These are phyloP conservation scores for Aegilops tauschii DNA, from an alignment of 176 grass and related monocot genomes.

Conservation along the genomic window DNA sequence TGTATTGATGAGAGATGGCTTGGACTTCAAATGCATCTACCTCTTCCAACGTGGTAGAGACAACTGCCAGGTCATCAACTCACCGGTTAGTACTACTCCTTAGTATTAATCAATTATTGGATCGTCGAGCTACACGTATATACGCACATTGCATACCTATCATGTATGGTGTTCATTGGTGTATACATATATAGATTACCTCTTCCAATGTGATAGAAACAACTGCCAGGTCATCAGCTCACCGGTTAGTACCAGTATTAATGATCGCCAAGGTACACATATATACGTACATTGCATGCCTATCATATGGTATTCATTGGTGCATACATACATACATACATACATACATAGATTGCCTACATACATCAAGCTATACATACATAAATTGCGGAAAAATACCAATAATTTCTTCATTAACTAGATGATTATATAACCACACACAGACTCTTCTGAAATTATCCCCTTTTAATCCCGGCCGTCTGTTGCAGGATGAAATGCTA, in stretches of 20 bases:
- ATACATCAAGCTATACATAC: too few relatives aligned
- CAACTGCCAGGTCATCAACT: background rate
- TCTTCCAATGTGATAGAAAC: background rate
- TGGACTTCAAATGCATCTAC: constrained; percentile 20
- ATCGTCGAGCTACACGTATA: background rate
- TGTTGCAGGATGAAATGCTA: background rate
- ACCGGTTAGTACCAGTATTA: background rate
- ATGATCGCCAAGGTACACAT: background rate
- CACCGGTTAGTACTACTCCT: background rate
- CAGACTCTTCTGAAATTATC: background rate
- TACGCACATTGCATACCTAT: background rate
- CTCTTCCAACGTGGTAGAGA: constrained; percentile 12
- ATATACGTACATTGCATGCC: background rate
- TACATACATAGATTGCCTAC: too few relatives aligned
- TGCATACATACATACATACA: too few relatives aligned
- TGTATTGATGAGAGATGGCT: background rate
- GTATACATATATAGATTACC: background rate
- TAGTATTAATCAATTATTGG: background rate
- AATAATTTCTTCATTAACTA: background rate
- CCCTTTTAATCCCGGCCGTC: background rate
- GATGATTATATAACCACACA: background rate
- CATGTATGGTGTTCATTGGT: too few relatives aligned
- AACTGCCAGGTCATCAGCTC: background rate
- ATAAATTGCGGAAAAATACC: too few relatives aligned
- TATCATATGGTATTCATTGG: too few relatives aligned